Evolutionary conservation across 768 basidiomycete genomes (phyloP).

Genomic region (Boletus pseudo-olivaceus): DNA sequence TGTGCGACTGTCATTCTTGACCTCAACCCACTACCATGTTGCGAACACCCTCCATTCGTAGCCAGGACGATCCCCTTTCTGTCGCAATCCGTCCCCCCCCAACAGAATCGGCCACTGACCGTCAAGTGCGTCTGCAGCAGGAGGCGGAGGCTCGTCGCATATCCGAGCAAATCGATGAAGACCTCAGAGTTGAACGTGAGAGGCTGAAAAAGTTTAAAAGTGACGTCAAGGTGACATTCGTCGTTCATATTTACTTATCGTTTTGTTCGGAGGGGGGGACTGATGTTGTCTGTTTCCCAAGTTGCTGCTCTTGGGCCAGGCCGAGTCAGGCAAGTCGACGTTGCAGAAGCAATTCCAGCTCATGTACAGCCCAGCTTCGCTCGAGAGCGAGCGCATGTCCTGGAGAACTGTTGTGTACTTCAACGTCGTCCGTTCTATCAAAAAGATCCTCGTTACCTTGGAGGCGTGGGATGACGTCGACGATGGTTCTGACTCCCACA

Average conservation of each 20-base stretch:
- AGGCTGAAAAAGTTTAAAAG: constrained; percentile 59
- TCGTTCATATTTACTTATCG: background rate
- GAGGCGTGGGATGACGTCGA: constrained; percentile 60
- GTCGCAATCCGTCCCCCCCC: constrained; percentile 61
- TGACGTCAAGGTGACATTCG: constrained; percentile 63
- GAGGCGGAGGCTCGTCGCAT: constrained; percentile 75
- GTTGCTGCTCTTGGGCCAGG: constrained; percentile 74
- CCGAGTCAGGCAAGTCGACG: constrained; percentile 76
- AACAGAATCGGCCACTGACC: constrained; percentile 64
- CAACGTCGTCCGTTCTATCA: constrained; percentile 69
- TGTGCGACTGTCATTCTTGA: constrained; percentile 18
- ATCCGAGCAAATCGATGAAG: constrained; percentile 81
- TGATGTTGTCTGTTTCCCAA: constrained; percentile 31
- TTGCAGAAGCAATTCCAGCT: constrained; percentile 79
- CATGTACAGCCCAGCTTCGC: constrained; percentile 70
- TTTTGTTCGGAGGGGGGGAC: background rate
- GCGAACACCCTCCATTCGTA: constrained; percentile 70
- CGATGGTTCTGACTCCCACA: constrained; percentile 45
- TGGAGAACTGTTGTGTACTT: constrained; percentile 76
- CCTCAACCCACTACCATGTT: constrained; percentile 42
- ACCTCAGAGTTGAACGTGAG: constrained; percentile 68
- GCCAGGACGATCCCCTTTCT: constrained; percentile 73
- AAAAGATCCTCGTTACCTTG: constrained; percentile 61
- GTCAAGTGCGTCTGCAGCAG: constrained; percentile 51
- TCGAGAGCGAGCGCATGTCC: constrained; percentile 65